Evolutionary conservation across 2,329 filamentous ascomycete species (phyloP).

Genomic region (Fusarium foetens): DNA sequence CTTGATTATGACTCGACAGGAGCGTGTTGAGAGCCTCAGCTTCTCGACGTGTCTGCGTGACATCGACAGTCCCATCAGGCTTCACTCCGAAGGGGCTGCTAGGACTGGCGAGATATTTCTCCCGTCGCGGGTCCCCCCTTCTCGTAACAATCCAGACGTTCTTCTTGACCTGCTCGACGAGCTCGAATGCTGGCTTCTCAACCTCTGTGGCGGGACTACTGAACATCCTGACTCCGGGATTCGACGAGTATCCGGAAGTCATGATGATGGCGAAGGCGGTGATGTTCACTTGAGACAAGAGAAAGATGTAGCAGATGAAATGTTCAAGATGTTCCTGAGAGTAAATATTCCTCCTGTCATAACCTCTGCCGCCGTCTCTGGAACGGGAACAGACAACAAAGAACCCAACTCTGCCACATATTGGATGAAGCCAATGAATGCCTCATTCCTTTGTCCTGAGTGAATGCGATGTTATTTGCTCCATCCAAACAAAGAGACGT

Average conservation of each 20-base stretch:
- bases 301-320: not conserved
- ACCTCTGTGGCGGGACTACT: not conserved
- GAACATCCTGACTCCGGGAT: not conserved
- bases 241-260: not conserved
- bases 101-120: constrained; percentile 48
- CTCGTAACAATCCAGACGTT: constrained; percentile 48
- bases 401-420: constrained; percentile 10
- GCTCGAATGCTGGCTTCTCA: constrained; percentile 40
- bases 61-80: not conserved
- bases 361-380: not conserved
- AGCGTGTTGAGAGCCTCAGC: constrained; percentile 38
- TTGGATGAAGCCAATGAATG: not conserved
- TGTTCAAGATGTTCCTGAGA: not conserved
- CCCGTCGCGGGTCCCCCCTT: constrained; percentile 44
- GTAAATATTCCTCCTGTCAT: not conserved
- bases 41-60: constrained; percentile 28
- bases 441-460: constrained; percentile 31
- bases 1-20: constrained; percentile 41
- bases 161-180: constrained; percentile 45
- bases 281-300: not conserved
- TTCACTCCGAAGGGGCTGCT: constrained; percentile 20
- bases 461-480: not conserved
- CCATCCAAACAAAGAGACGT: constrained; percentile 12
- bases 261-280: constrained; percentile 5
- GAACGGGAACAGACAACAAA: constrained; percentile 32